A percentile compares a stretch with the other conserved stretches of the same genome.
These are phyloP conservation scores for Acanthamoeba castellanii DNA, from an alignment of 208 protist genomes.

Conservation along the genomic window DNA sequence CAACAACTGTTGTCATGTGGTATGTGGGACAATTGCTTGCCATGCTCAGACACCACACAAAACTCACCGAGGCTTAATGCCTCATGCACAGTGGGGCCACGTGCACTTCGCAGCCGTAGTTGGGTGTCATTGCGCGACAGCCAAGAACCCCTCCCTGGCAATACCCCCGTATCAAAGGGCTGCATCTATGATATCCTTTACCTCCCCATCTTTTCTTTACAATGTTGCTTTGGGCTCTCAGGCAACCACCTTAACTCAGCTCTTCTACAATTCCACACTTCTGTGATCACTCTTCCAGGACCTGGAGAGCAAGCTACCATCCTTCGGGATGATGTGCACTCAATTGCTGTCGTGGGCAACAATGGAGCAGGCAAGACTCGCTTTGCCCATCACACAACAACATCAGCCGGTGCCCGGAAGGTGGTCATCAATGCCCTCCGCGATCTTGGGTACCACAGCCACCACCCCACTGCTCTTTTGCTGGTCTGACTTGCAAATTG, in stretches of 20 bases:
- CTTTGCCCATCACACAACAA: background rate
- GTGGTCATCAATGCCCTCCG: background rate
- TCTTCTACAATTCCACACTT: background rate
- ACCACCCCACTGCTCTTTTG: background rate
- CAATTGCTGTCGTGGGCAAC: background rate
- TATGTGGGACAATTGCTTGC: no score
- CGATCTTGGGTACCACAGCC: background rate
- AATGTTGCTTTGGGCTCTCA: background rate
- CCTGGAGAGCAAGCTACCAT: background rate
- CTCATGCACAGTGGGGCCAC: background rate
- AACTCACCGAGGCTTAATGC: no score
- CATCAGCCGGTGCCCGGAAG: background rate
- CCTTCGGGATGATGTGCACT: background rate
- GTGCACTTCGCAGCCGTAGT: background rate
- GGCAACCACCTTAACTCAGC: background rate
- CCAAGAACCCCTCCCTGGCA: background rate
- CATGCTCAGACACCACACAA: no score
- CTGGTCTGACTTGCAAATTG: background rate
- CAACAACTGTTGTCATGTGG: no score
- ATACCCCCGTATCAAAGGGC: no score
- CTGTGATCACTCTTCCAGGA: background rate
- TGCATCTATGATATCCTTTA: background rate
- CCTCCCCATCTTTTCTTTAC: background rate
- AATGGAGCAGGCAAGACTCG: conserved; percentile 31
- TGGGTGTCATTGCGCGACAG: background rate